Evolutionary conservation across 768 basidiomycete genomes (phyloP).

Genomic region (Nidularia pulvinata): DNA sequence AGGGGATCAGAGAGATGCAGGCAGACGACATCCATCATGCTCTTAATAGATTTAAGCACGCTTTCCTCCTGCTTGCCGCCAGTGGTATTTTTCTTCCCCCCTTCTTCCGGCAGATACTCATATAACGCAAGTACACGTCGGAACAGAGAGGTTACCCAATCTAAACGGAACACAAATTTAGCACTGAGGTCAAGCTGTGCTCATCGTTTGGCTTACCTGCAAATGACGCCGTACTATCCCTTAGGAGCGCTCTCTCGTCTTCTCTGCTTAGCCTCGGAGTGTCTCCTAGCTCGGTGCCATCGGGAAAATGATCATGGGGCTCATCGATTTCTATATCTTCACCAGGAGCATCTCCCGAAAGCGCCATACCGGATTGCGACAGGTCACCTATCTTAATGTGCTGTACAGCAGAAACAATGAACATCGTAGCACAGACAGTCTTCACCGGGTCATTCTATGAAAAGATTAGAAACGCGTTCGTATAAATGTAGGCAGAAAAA

Average conservation of each 20-base stretch:
- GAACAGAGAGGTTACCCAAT: conserved; percentile 81
- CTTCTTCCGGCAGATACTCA: conserved; percentile 95
- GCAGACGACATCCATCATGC: conserved; percentile 80
- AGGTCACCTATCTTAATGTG: conserved; percentile 80
- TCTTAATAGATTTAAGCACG: conserved; percentile 77
- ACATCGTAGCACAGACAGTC: conserved; percentile 79
- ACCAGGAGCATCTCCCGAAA: conserved; percentile 51
- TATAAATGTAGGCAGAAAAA: conserved; percentile 13
- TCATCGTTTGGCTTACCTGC: conserved; percentile 68
- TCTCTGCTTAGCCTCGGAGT: conserved; percentile 47
- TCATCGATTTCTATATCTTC: conserved; percentile 58
- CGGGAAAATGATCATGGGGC: conserved; percentile 45
- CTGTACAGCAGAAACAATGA: conserved; percentile 73
- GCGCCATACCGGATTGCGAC: conserved; percentile 57
- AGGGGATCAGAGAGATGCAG: conserved; percentile 76
- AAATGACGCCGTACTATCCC: conserved; percentile 79
- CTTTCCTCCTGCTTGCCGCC: conserved; percentile 84
- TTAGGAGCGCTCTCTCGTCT: conserved; percentile 71
- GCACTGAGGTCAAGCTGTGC: too few species aligned
- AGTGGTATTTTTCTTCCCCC: conserved; percentile 82
- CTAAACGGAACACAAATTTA: conserved; percentile 34
- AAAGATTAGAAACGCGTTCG: conserved; percentile 1
- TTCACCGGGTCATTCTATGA: conserved; percentile 77
- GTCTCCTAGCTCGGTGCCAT: conserved; percentile 42
- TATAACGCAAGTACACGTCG: conserved; percentile 80